Percentiles rank a stretch among this genome's conserved stretches.
Conservation (phyloP, 129 eudicot species). For the Centaurea solstitialis region DNA sequence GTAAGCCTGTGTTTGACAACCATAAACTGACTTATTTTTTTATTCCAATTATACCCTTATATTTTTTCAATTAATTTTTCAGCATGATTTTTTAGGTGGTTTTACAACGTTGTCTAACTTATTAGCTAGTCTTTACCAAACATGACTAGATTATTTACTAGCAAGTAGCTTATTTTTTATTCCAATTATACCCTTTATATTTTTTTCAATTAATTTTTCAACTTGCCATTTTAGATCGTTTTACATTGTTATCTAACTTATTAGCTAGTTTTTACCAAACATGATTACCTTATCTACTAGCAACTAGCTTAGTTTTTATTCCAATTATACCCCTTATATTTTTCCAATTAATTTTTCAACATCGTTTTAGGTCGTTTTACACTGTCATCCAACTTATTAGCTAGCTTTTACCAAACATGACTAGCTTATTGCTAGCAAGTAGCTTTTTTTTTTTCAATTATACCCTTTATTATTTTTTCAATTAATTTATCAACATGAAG, state of each 20-base stretch:
- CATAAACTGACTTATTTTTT: neutral
- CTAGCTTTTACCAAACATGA: neutral
- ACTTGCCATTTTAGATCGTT: neutral
- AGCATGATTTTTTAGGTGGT: neutral
- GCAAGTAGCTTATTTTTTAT: neutral
- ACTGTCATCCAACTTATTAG: neutral
- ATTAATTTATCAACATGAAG: too few relatives aligned
- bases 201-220: neutral
- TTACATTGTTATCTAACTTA: neutral
- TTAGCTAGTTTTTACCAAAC: neutral
- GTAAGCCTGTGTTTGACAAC: slow-evolving; percentile 27
- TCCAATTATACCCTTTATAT: neutral
- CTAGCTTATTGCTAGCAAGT: neutral
- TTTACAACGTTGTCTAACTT: neutral
- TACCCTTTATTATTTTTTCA: neutral
- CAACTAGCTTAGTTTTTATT: neutral
- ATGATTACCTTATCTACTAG: neutral
- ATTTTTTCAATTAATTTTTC: too few relatives aligned
- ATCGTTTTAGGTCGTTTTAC: neutral
- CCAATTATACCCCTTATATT: neutral
- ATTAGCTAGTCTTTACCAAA: neutral
- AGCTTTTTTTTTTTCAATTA: neutral
- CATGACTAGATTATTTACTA: neutral
- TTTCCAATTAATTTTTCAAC: neutral
- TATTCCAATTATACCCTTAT: neutral